Evolutionary conservation across 163 green algal genomes (phyloP), one percentile per base, ranked within the genome.

Genomic region (Chlamydomonas reinhardtii): DNA sequence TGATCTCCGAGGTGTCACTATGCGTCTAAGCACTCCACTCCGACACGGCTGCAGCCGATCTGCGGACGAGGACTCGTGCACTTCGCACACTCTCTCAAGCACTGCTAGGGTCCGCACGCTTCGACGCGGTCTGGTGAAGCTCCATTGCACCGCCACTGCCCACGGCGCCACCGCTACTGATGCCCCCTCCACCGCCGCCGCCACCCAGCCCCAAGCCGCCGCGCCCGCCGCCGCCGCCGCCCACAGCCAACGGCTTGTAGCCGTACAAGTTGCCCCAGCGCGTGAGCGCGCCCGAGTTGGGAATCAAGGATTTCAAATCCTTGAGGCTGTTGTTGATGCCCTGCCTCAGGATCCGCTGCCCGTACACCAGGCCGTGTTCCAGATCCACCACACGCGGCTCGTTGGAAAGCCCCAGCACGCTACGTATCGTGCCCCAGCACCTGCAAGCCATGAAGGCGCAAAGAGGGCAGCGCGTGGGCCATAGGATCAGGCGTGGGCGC

Each of bases 331-430:
- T 85, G 69, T 85, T 85, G 79, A 69, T 56, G 54, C 68, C 77
- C 48, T 80, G 70, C 35, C 71, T 52, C 16, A 87, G 37, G 24
- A 87, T 81, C 29, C 81, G 70, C 59, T 87, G 70, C 2, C 81
- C 81, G 71, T 87, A 87, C 72, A 83, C 56, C 37, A 82, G 64
- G 15, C 78, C 71, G 52, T 82, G 59, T 35, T 90, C 89, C 56
- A 92, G 74, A 43, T 92, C 87, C 19, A 92, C 85, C 0, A 87
- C 68, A 0, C 86, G 69, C 24, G 73, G 77, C 65, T 92, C 86
- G 39, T 71, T 54, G 12, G 52, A 32, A 14, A 52, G 35, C 22
- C 69, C 69, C 34, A 74, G 35, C 20, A 74, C 19, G 22, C 37
- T 31, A 2, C 66, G 66, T 9, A 43, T 32, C 2, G 31, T 29